phyloP scores from a whole-genome alignment of 2,329 filamentous ascomycete species.

The Aspergillus jensenii region DNA sequence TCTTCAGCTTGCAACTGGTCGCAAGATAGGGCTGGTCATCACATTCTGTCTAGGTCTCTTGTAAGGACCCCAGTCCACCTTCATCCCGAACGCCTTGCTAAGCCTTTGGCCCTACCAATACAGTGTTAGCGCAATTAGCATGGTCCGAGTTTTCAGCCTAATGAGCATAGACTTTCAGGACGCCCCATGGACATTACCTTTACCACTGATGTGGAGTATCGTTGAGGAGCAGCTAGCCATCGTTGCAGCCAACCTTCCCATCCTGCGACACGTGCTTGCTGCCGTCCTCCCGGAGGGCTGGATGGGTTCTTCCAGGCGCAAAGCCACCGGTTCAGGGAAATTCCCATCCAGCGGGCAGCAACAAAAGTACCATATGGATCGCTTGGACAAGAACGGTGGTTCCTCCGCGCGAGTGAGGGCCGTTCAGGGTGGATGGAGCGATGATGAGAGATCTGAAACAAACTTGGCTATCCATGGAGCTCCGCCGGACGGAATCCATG shows the following conservation, averaged over 20 bases:
- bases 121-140: slow-evolving; percentile 21
- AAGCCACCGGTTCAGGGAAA: neutral
- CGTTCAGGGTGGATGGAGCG: neutral
- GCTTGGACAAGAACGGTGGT: neutral
- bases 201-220: slow-evolving; percentile 18
- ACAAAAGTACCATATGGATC: neutral
- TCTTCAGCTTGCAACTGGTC: slow-evolving; percentile 17
- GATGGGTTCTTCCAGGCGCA: neutral
- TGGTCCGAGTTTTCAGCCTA: slow-evolving; percentile 17
- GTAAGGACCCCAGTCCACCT: slow-evolving; percentile 9
- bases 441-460: neutral
- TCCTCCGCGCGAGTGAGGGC: neutral
- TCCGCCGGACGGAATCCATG: neutral
- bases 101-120: neutral
- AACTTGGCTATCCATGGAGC: neutral
- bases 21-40: slow-evolving; percentile 18
- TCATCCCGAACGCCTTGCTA: neutral
- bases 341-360: neutral
- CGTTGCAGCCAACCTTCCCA: slow-evolving; percentile 16
- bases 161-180: slow-evolving; percentile 18
- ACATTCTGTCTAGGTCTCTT: slow-evolving; percentile 23
- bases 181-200: slow-evolving; percentile 15
- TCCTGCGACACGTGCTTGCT: neutral
- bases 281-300: neutral
- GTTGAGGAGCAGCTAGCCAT: slow-evolving; percentile 20